Evolutionary conservation across 2,329 filamentous ascomycete genomes (phyloP).

Genomic region (Thermothelomyces thermophilus): DNA sequence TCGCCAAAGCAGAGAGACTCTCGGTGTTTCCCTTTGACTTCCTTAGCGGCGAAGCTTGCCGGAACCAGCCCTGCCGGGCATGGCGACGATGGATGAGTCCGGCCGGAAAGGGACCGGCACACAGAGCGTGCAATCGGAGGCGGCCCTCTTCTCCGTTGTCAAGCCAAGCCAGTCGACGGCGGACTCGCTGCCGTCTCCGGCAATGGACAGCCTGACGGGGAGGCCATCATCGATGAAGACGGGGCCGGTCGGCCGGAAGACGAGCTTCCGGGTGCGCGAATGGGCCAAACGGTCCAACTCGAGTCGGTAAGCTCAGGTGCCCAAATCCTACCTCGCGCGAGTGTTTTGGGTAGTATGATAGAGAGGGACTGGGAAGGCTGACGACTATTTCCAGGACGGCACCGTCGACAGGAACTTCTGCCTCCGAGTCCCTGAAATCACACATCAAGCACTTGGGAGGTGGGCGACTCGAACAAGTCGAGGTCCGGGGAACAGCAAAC

Average conservation of each 20-base stretch:
- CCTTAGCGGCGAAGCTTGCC: neutral
- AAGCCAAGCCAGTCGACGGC: neutral
- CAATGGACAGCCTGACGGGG: neutral
- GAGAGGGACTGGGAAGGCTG: no score
- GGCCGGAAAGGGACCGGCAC: neutral
- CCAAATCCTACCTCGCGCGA: no score
- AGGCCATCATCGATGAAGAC: slow-evolving; percentile 10
- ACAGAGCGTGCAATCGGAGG: neutral
- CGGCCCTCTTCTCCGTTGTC: slow-evolving; percentile 4
- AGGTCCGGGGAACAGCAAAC: neutral
- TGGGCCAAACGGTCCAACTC: slow-evolving; percentile 23
- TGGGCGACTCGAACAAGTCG: slow-evolving; percentile 12
- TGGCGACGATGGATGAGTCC: slow-evolving; percentile 19
- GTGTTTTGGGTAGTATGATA: no score
- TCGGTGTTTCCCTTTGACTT: no score
- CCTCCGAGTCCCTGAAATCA: slow-evolving; percentile 8
- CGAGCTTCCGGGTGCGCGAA: slow-evolving; percentile 16
- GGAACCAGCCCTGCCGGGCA: neutral
- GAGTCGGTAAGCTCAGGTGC: slow-evolving; percentile 12
- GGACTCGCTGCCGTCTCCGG: neutral
- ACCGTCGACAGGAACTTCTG: neutral
- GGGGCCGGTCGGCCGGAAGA: slow-evolving; percentile 2
- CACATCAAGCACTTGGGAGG: slow-evolving; percentile 22
- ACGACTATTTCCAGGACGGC: neutral
- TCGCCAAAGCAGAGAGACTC: no score